Base-by-base conservation (phyloP, 73 alveolate species). In the Urostyla sp. region DNA sequence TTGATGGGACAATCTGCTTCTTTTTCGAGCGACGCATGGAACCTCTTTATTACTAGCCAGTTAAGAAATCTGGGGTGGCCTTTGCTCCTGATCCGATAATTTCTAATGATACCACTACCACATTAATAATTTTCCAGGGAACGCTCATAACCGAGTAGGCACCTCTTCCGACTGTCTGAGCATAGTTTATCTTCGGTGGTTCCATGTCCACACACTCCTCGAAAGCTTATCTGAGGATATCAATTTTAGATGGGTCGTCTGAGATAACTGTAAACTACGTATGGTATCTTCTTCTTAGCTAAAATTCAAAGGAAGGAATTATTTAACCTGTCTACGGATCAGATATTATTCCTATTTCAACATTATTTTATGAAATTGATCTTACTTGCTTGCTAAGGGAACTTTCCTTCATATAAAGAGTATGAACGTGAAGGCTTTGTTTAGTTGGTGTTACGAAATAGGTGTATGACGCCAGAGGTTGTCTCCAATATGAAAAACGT, bases 91-190 rank as follows among this genome's bases (percentile, higher is more conserved):
- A 83, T 16, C 91, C 74, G 18, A 81, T 81, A 31, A 69, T 81
- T 72, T 69, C 91, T 13, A 81, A 38, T 30, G 91, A 72, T 18
- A 81, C 50, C 11, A 80, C 78, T 67, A 80, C 54, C 6, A 78
- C 50, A 34, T 61, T 63, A 34, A 63, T 55, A 30, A 80, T 15
- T 66, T 38, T 63, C 90, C 90, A 80, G 24, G 90, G 90, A 7
- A 67, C 63, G 30, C 52, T 50, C 13, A 72, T 49, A 3, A 73
- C 76, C 11, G 45, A 34, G 11, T 18, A 72, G n/a, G 57, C 79
- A 27, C 90, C 90, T 28, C 27, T 67, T 1, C 83, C 83, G 21
- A 80, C 34, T 24, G 44, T 34, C 49, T 28, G 26, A 0, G 84
- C 72, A 11, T 66, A 46, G 23, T 73, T 21, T 21, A 46, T 46